These are phyloP conservation scores for Yarrowia sp. DNA, from an alignment of 805 yeast species.

Conservation along the genomic window DNA sequence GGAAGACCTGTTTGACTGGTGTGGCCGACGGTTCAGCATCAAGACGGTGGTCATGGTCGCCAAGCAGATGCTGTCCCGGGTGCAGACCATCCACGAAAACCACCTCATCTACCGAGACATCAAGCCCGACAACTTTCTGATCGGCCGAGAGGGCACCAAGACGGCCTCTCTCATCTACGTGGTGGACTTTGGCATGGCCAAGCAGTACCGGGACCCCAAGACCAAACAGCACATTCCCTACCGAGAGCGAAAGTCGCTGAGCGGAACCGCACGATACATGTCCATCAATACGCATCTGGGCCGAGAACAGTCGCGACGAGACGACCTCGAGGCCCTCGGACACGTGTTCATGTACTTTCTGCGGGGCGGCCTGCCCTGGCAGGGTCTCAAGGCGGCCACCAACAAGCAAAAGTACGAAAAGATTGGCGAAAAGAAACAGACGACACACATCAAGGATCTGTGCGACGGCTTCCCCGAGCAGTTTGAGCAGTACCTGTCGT, in stretches of 20 bases:
- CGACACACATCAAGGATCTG: constrained; percentile 83
- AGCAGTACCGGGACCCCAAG: constrained; percentile 95
- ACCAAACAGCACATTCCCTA: constrained; percentile 96
- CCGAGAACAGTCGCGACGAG: constrained; percentile 95
- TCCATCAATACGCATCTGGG: constrained; percentile 97
- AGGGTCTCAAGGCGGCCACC: constrained; percentile 96
- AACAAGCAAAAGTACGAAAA: constrained; percentile 97
- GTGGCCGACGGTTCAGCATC: constrained; percentile 85
- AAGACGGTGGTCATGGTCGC: constrained; percentile 94
- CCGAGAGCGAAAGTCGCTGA: constrained; percentile 91
- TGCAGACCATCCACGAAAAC: constrained; percentile 85
- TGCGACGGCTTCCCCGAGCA: constrained; percentile 91
- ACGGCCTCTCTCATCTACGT: constrained; percentile 86
- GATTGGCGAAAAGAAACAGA: constrained; percentile 94
- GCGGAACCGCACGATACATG: constrained; percentile 98
- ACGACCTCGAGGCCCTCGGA: constrained; percentile 93
- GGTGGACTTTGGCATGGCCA: constrained; percentile 99
- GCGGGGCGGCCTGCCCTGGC: constrained; percentile 98
- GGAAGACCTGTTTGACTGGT: constrained; percentile 98
- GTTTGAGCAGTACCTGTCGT: constrained; percentile 88
- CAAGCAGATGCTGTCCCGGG: constrained; percentile 88
- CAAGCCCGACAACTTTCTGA: constrained; percentile 95
- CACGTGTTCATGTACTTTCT: constrained; percentile 93
- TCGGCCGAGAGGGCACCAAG: constrained; percentile 85
- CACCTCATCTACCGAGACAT: constrained; percentile 95